Evolutionary conservation across 805 yeast species (phyloP), one percentile per base, ranked within the genome.

Genomic region (Priceomyces fermenticarens): DNA sequence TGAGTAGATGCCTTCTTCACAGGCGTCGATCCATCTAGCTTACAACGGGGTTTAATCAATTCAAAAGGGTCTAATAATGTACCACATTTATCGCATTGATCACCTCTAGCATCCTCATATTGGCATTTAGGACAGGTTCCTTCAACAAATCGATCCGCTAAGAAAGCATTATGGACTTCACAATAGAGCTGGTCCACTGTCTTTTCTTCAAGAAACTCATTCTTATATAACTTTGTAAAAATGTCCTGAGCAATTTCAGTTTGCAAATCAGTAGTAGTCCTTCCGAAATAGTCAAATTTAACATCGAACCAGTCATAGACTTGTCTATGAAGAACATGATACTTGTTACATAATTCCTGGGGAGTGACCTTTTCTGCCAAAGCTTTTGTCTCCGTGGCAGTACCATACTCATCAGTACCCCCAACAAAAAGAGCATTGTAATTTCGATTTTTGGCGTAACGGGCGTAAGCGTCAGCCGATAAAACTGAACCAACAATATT

Each of bases 401-500:
- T 93, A 62, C 99, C 99, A 62, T 93, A 93, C 69, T 93, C 99
- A 62, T 93, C 99, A 30, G 99, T 93, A 69, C 99, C 99, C 67
- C 99, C 89, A 42, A 93, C 68, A 57, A 72, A 93, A 49, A 93
- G 70, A 14, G 96, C 74, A 62, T 90, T 93, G 69, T 84, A 83
- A 63, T 88, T 86, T 72, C 97, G 81, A 54, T 84, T 82, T 65
- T 89, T 90, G 61, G 86, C 80, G 65, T 87, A 93, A 59, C 98
- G 81, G 41, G 97, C 77, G 65, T 78, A 93, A 47, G 91, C 87
- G 69, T 93, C 99, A 27, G 99, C 99, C 44, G 89, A 80, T 49
- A 93, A 75, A 30, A 91, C 97, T 26, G 96, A 85, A 5, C 99
- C 99, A 42, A 93, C 81, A 52, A 93, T 89, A 70, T 93, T 93